phyloP scores from a whole-genome alignment of 305 asterid genomes.

The Solanum chacoense region DNA sequence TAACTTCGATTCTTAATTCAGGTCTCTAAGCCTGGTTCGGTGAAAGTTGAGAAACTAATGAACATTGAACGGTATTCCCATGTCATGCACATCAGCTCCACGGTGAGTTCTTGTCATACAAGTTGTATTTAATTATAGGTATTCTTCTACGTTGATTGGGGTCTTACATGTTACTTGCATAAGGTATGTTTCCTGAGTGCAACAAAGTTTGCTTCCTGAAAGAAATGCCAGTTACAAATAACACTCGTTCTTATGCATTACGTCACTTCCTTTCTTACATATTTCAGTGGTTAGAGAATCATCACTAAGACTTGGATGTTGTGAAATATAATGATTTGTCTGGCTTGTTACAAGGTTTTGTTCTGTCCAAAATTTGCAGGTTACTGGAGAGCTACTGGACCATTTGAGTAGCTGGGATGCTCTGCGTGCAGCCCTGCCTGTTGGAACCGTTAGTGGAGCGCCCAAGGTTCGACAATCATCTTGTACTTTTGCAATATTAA shows the following conservation, averaged over 20 bases:
- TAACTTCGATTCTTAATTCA: slow-evolving; percentile 19
- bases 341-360: background rate
- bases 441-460: slow-evolving; percentile 98
- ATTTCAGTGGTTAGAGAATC: background rate
- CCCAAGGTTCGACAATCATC: slow-evolving; percentile 61
- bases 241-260: too few species aligned
- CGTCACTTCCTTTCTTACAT: background rate
- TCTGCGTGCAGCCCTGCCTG: slow-evolving; percentile 95
- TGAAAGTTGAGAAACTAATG: slow-evolving; percentile 90
- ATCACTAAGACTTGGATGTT: background rate
- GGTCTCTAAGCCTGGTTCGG: slow-evolving; percentile 90
- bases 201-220: background rate
- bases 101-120: slow-evolving; percentile 39
- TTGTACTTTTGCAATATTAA: background rate
- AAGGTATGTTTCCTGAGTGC: background rate
- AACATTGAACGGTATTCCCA: slow-evolving; percentile 93
- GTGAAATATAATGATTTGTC: background rate
- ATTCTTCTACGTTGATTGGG: background rate
- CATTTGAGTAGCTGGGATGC: slow-evolving; percentile 89
- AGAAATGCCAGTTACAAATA: background rate
- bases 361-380: slow-evolving; percentile 32
- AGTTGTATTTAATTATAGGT: background rate
- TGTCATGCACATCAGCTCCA: slow-evolving; percentile 98
- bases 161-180: background rate
- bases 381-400: slow-evolving; percentile 69